These are phyloP conservation scores for Guyanaporus albipodus DNA, from an alignment of 768 basidiomycete genomes.

Conservation along the genomic window DNA sequence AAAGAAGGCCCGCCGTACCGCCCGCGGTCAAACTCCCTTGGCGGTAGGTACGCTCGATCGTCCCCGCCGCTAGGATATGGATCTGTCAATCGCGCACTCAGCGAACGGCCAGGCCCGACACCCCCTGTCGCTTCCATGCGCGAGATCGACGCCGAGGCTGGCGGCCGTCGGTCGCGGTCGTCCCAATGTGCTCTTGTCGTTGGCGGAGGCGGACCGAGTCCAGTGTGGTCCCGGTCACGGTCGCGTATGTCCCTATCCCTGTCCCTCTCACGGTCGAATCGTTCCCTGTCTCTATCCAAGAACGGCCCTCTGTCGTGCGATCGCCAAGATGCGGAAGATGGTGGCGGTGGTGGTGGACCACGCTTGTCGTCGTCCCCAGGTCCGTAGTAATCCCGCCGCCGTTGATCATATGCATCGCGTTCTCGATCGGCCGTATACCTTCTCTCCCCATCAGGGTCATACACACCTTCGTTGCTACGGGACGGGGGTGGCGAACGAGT, in stretches of 20 bases:
- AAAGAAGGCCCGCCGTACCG: conserved; percentile 18
- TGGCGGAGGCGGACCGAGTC: conserved; percentile 6
- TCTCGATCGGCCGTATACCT: conserved; percentile 29
- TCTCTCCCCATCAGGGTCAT: conserved; percentile 33
- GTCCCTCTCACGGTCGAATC: conserved; percentile 37
- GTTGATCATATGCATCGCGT: conserved; percentile 31
- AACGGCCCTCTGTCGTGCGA: conserved; percentile 34
- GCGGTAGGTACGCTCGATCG: conserved; percentile 24
- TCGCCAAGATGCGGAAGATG: conserved; percentile 25
- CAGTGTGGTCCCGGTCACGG: conserved; percentile 34
- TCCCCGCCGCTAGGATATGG: conserved; percentile 22
- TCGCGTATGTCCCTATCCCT: conserved; percentile 31
- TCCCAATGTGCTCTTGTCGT: conserved; percentile 36
- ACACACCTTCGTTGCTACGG: conserved; percentile 26
- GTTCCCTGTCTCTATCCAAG: conserved; percentile 34
- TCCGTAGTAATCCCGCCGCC: conserved; percentile 29
- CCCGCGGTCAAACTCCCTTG: conserved; percentile 30
- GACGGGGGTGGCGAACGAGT: conserved; percentile 30
- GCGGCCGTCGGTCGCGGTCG: conserved; percentile 37
- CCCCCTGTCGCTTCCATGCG: conserved; percentile 14
- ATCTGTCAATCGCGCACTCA: conserved; percentile 30
- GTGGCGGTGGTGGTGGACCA: conserved; percentile 2
- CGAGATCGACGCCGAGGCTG: conserved; percentile 19
- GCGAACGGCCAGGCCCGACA: conserved; percentile 17
- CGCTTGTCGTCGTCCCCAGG: conserved; percentile 42